Percentiles rank a stretch among this genome's conserved stretches.
These are phyloP conservation scores for Gloeophyllum trabeum DNA, from an alignment of 768 basidiomycete species.

Conservation along the genomic window DNA sequence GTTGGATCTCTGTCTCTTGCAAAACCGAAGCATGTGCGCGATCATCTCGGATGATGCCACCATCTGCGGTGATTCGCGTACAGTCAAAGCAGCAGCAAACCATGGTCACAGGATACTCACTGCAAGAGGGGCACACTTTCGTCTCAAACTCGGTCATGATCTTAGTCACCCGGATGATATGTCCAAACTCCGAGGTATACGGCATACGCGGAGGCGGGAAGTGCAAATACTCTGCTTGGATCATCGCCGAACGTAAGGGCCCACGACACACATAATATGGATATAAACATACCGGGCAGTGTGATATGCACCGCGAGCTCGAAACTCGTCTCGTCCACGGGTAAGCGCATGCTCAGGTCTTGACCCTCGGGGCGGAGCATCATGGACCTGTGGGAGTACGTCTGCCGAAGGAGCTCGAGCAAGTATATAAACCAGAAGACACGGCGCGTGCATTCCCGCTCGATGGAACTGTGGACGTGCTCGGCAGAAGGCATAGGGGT, in stretches of 20 bases:
- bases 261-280: background rate
- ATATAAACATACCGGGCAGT: background rate
- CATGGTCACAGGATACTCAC: no score
- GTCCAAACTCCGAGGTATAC: conserved; percentile 65
- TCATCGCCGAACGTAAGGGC: background rate
- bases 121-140: no score
- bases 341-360: conserved; percentile 52
- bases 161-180: conserved; percentile 47
- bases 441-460: conserved; percentile 71
- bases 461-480: conserved; percentile 49
- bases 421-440: conserved; percentile 73
- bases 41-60: no score
- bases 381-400: conserved; percentile 24
- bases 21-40: no score
- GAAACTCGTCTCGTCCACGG: conserved; percentile 76
- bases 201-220: conserved; percentile 47
- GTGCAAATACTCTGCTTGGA: conserved; percentile 51
- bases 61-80: no score
- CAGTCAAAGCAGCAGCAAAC: no score
- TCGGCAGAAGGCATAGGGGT: conserved; percentile 48
- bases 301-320: conserved; percentile 38
- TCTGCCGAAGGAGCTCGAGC: conserved; percentile 37
- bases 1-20: no score
- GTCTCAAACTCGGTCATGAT: background rate
- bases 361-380: conserved; percentile 24